Evolutionary conservation across 2,329 filamentous ascomycete species (phyloP).

Genomic region (Tolypocladium inflatum): DNA sequence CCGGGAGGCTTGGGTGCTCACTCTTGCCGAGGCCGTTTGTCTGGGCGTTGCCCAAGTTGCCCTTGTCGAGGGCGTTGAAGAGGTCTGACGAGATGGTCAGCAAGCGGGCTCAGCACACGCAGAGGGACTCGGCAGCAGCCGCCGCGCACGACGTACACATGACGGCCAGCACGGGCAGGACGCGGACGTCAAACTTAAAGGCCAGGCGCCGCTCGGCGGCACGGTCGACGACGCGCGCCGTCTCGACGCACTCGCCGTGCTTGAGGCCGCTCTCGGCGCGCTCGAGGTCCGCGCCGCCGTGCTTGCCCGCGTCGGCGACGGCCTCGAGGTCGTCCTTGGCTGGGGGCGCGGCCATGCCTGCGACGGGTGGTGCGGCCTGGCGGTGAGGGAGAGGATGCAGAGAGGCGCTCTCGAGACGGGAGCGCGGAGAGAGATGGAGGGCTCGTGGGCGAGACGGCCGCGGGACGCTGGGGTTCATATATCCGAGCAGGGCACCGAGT

Average conservation of each 20-base stretch:
- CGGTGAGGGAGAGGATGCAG: neutral
- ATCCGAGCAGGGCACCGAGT: neutral
- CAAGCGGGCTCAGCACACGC: neutral
- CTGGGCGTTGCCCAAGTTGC: constrained; percentile 43
- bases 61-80: constrained; percentile 36
- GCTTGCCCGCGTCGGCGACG: constrained; percentile 3
- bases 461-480: neutral
- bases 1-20: neutral
- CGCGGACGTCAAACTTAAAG: constrained; percentile 44
- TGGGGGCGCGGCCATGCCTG: neutral
- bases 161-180: constrained; percentile 42
- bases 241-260: constrained; percentile 9
- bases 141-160: constrained; percentile 31
- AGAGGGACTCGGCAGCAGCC: neutral
- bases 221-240: constrained; percentile 22
- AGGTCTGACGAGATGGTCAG: constrained; percentile 20
- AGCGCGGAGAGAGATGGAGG: neutral
- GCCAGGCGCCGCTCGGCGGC: constrained; percentile 39
- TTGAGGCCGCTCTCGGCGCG: constrained; percentile 5
- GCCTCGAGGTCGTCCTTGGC: constrained; percentile 1
- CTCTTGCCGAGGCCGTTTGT: constrained; percentile 34
- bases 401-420: neutral
- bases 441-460: neutral
- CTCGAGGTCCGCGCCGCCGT: constrained; percentile 5
- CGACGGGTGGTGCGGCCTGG: neutral